These are phyloP conservation scores for Hydnomerulius pinastri DNA, from an alignment of 768 basidiomycete genomes.

Conservation along the genomic window DNA sequence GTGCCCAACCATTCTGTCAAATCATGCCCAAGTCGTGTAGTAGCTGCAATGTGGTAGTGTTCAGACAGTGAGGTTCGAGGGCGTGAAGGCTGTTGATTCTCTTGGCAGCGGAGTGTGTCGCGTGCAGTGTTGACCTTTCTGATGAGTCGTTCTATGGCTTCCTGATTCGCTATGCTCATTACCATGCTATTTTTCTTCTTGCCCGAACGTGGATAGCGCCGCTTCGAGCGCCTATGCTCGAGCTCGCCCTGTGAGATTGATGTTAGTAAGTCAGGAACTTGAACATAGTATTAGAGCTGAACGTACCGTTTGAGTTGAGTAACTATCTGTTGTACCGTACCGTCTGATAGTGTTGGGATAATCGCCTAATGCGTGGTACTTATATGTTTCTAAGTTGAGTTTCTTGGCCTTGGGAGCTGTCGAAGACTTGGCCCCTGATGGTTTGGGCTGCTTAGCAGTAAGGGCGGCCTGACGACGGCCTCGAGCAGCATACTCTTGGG, in stretches of 20 bases:
- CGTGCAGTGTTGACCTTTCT: slow-evolving; percentile 11
- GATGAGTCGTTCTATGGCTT: slow-evolving; percentile 16
- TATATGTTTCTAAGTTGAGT: slow-evolving; percentile 16
- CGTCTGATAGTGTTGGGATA: slow-evolving; percentile 7
- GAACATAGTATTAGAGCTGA: not conserved
- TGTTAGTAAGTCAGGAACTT: not conserved
- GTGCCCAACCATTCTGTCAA: no score
- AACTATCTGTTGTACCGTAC: slow-evolving; percentile 38
- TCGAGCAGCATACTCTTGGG: slow-evolving; percentile 26
- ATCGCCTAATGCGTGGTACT: slow-evolving; percentile 16
- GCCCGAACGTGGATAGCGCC: slow-evolving; percentile 35
- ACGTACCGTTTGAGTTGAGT: slow-evolving; percentile 37
- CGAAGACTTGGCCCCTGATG: not conserved
- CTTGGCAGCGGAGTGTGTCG: not conserved
- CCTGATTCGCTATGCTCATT: slow-evolving; percentile 30
- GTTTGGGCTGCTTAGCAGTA: not conserved
- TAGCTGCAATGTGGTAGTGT: no score
- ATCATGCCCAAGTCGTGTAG: no score
- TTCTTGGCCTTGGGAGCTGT: not conserved
- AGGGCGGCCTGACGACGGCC: slow-evolving; percentile 8
- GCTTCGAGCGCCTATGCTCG: slow-evolving; percentile 37
- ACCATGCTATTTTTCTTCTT: slow-evolving; percentile 28
- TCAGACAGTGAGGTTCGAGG: not conserved
- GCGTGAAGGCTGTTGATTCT: not conserved
- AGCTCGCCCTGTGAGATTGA: slow-evolving; percentile 39